Conservation (phyloP, 2,329 filamentous ascomycete species). For the Fusarium algeriense region DNA sequence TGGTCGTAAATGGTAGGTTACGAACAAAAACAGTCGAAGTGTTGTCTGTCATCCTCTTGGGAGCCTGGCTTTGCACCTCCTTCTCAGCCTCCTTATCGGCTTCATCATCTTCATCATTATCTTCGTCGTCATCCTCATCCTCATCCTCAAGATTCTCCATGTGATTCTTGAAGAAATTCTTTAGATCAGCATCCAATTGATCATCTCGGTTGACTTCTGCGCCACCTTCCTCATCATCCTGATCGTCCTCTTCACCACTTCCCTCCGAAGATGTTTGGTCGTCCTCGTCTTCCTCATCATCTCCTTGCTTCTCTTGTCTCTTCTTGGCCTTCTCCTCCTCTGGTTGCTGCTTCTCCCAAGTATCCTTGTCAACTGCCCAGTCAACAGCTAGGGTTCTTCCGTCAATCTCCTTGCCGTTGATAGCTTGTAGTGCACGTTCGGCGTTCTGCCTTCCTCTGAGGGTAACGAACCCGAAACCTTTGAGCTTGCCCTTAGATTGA, state of each 20-base stretch:
- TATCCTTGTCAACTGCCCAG: slow-evolving; percentile 93
- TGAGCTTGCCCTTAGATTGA: slow-evolving; percentile 78
- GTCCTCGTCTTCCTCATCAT: slow-evolving; percentile 55
- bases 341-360: slow-evolving; percentile 78
- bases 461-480: slow-evolving; percentile 94
- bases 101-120: slow-evolving; percentile 58
- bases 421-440: slow-evolving; percentile 82
- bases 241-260: slow-evolving; percentile 45
- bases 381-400: slow-evolving; percentile 92
- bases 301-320: slow-evolving; percentile 56
- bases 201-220: slow-evolving; percentile 56
- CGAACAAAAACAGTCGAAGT: slow-evolving; percentile 89
- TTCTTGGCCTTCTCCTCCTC: slow-evolving; percentile 52
- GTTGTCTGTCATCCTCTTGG: slow-evolving; percentile 62
- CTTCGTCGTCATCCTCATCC: slow-evolving; percentile 64
- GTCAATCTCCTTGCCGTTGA: slow-evolving; percentile 93
- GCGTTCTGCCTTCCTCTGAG: slow-evolving; percentile 91
- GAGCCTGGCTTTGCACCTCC: slow-evolving; percentile 51
- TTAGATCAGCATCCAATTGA: slow-evolving; percentile 59
- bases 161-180: slow-evolving; percentile 70
- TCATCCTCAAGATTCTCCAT: slow-evolving; percentile 70
- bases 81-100: slow-evolving; percentile 59
- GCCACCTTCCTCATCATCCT: slow-evolving; percentile 40
- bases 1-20: slow-evolving; percentile 90
- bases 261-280: slow-evolving; percentile 41